These are phyloP conservation scores for Trametes sanguinea DNA, from an alignment of 768 basidiomycete species.

Conservation along the genomic window DNA sequence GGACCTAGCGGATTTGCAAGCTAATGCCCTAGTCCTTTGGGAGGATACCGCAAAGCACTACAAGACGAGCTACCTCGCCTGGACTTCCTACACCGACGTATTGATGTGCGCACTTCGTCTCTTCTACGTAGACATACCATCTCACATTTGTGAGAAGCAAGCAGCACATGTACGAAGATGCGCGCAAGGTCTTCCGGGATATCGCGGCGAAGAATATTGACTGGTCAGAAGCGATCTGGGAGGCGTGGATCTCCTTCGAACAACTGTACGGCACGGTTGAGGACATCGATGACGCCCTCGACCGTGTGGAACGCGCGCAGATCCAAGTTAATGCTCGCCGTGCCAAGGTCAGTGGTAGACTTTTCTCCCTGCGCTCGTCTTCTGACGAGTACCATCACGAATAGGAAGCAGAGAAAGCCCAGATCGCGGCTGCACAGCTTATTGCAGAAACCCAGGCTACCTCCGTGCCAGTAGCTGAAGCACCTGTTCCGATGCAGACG, in stretches of 20 bases:
- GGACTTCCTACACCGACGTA: conserved; percentile 73
- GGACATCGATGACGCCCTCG: conserved; percentile 61
- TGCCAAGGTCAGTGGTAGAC: conserved; percentile 51
- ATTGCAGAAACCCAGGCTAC: conserved; percentile 44
- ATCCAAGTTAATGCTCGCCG: conserved; percentile 62
- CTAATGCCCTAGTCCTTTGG: conserved; percentile 64
- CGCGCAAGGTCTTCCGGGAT: conserved; percentile 67
- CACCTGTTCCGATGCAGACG: conserved; percentile 12
- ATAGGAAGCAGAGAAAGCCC: conserved; percentile 65
- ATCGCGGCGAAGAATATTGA: conserved; percentile 76
- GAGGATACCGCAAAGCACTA: conserved; percentile 63
- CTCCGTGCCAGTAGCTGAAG: conserved; percentile 36
- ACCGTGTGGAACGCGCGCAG: conserved; percentile 66
- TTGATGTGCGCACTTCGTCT: conserved; percentile 52
- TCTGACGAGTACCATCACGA: neutral
- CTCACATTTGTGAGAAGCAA: conserved; percentile 41
- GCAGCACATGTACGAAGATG: conserved; percentile 54
- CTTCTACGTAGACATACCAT: neutral
- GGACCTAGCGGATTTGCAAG: conserved; percentile 46
- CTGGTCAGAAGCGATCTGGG: conserved; percentile 95
- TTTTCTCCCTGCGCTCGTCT: neutral
- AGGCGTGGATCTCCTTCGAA: conserved; percentile 89
- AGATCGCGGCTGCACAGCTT: conserved; percentile 51
- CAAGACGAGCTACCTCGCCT: conserved; percentile 72
- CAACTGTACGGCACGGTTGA: conserved; percentile 74